Evolutionary conservation across 2,329 filamentous ascomycete species (phyloP), one percentile per base, ranked within the genome.

Genomic region (Ascochyta viciae-villosae): DNA sequence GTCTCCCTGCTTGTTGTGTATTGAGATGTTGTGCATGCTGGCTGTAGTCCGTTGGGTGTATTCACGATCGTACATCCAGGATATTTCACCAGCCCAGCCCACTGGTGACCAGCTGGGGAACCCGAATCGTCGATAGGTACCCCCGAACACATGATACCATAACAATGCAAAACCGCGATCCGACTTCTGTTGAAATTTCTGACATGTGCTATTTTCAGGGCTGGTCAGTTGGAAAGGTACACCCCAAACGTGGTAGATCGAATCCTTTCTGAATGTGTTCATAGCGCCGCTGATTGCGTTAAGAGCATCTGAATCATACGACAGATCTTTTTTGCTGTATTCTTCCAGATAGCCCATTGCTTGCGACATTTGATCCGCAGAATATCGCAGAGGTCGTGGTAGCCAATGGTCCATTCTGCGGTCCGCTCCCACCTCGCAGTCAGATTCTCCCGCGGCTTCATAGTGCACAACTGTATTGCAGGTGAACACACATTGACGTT

Each of bases 31-130:
- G 33, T 9, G 33, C 33, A 35, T 35, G n/a, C 5, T 31, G 29
- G 10, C 29, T 12, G 29, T 31, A 31, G 4, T 10, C 10, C 12
- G 15, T 16, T 35, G n/a, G 6, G 16, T 4, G 6, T 9, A 16
- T n/a, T 2, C 1, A 19, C 3, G 0, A 5, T 4, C 3, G 15
- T 16, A 4, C 15, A 4, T 4, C 33, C 33, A 35, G 3, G 1
- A 3, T 6, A 35, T 35, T n/a, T 7, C 6, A 35, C 33, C 33
- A 6, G 9, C 15, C 33, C 33, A 35, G 15, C 33, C 33, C 16
- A 35, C 9, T 6, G 33, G n/a, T 16, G 33, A 35, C 33, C 33
- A 35, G 10, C 33, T 35, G 15, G 33, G 33, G n/a, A 35, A 35
- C 0, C 6, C 15, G 6, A 6, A 8, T 3, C 33, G 5, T 16